These are phyloP conservation scores for Debaryomyces hansenii DNA, from an alignment of 805 yeast genomes.

Conservation along the genomic window DNA sequence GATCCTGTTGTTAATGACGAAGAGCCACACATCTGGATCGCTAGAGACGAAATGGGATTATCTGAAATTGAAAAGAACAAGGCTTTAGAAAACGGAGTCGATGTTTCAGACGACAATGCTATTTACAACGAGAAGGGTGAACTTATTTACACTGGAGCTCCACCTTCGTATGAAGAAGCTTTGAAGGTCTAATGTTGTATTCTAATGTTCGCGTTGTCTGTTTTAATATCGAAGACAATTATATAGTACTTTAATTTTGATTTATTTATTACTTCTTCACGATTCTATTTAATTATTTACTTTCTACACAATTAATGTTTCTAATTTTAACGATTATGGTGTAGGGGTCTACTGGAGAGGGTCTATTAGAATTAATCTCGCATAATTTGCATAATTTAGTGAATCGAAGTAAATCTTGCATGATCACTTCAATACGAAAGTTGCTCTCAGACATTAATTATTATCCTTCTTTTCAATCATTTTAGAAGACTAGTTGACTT, in stretches of 20 bases:
- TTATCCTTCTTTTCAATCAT: no score
- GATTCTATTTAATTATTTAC: background rate
- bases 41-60: slow-evolving; percentile 67
- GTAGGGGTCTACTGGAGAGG: no score
- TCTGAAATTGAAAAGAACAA: slow-evolving; percentile 57
- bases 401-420: no score
- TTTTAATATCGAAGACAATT: background rate
- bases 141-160: slow-evolving; percentile 56
- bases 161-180: slow-evolving; percentile 65
- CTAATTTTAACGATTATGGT: background rate
- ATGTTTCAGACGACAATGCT: slow-evolving; percentile 59
- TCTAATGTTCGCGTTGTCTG: no score
- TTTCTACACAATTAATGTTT: background rate
- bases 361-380: no score
- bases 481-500: no score
- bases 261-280: background rate
- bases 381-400: no score
- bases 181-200: slow-evolving; percentile 27
- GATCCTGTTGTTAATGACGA: slow-evolving; percentile 58
- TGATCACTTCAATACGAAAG: no score
- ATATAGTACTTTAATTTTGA: background rate
- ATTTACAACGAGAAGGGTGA: slow-evolving; percentile 57
- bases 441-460: no score
- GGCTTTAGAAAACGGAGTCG: slow-evolving; percentile 54
- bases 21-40: slow-evolving; percentile 70